Evolutionary conservation across 2,329 filamentous ascomycete species (phyloP), one percentile per base, ranked within the genome.

Genomic region (Venturia effusa): DNA sequence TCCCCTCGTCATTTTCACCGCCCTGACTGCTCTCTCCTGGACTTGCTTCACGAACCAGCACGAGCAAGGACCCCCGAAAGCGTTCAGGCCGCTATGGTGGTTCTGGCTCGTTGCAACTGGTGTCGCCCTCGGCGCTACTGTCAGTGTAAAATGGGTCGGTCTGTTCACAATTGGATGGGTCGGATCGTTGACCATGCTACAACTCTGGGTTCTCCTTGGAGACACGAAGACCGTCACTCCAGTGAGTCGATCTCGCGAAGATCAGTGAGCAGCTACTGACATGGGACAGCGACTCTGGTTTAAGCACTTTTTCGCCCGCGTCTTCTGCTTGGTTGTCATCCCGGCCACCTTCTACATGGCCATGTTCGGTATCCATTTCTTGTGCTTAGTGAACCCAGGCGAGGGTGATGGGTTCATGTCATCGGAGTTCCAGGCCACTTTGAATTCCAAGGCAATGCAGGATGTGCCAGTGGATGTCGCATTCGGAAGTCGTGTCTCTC

Each of bases 361-460:
- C 71, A 96, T 97, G 90, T 99, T 99, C 72, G 92, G 85, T 62
- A 95, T 99, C 71, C 94, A 99, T 80, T 99, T 99, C 77, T 69
- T 92, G 69, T 95, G 90, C 80, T 83, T 99, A 51, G 84, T 88
- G 66, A 99, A 99, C 78, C 94, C 94, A 34, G 94, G 94, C 66
- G 94, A 99, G 62, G 94, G 94, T 63, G 94, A 99, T 76, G 94
- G 94, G 64, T 99, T 99, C 81, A 99, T 99, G 94, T 97, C 92
- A 73, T 96, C 93, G 64, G 94, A 99, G 74, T 99, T 99, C 81
- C 94, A 99, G 79, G 89, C 94, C 39, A 97, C 94, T 1, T 81
- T 99, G 68, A 99, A 97, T 79, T 92, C 87, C 71, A 99, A 97
- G 81, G 87, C 85, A 62, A 99, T 99, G 94, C 88, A 91, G 73